Evolutionary conservation across 129 eudicot species (phyloP).

Genomic region (Flaveria brownii): DNA sequence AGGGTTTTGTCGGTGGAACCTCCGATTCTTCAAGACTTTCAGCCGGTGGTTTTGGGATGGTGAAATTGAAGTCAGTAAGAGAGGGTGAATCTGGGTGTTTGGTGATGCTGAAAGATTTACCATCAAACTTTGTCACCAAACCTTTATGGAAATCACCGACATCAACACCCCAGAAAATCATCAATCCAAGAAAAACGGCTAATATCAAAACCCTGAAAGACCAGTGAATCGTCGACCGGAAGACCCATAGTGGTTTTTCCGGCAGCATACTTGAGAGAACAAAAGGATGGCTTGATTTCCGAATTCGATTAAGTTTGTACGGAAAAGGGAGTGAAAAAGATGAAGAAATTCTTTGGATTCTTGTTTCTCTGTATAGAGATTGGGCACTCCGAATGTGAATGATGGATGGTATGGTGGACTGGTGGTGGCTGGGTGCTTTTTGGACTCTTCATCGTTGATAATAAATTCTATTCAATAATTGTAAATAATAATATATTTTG

Average conservation of each 20-base stretch:
- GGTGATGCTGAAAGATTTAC: conserved; percentile 16
- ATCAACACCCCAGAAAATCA: conserved; percentile 61
- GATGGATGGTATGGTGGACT: background rate
- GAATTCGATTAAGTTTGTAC: background rate
- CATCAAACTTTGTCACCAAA: conserved; percentile 36
- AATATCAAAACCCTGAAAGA: conserved; percentile 55
- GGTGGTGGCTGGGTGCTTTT: no score
- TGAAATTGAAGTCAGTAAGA: no score
- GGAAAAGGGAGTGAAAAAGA: conserved; percentile 8
- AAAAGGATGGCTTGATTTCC: background rate
- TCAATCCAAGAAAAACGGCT: conserved; percentile 51
- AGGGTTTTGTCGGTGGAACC: conserved; percentile 22
- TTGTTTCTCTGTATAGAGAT: conserved; percentile 9
- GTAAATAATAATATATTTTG: no score
- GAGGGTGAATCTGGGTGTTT: conserved; percentile 27
- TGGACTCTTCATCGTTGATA: no score
- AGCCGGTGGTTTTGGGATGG: conserved; percentile 10
- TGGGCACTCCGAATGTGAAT: conserved; percentile 20
- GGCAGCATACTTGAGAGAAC: conserved; percentile 30
- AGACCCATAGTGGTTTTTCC: conserved; percentile 56
- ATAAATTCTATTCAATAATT: no score
- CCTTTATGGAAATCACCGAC: conserved; percentile 39
- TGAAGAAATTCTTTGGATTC: conserved; percentile 8
- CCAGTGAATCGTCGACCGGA: conserved; percentile 59
- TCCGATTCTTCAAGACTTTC: background rate